Conservation (phyloP, 805 yeast species). For the Wickerhamiella galacta region DNA sequence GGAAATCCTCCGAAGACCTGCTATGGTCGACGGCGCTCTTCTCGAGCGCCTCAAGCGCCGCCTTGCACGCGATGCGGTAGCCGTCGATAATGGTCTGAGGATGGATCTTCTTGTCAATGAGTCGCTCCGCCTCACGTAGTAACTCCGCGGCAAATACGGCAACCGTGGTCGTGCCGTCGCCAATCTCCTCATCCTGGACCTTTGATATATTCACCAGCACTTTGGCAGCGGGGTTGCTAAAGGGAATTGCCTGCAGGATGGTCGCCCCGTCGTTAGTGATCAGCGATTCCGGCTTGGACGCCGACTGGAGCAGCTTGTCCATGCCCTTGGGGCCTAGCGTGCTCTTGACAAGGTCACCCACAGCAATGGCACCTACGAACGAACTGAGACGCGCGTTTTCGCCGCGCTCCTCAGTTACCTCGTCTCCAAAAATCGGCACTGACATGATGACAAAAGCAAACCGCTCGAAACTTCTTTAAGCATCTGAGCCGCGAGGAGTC, state of each 20-base stretch:
- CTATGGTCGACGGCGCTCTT: constrained; percentile 62
- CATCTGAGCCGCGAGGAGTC: neutral
- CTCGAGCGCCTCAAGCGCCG: constrained; percentile 72
- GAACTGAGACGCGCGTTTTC: constrained; percentile 96
- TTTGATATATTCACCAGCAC: constrained; percentile 86
- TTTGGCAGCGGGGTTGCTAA: constrained; percentile 96
- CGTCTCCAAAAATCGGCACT: constrained; percentile 91
- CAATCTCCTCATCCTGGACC: constrained; percentile 96
- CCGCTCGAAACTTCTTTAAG: neutral
- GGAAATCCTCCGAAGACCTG: constrained; percentile 38
- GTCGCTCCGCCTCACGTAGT: constrained; percentile 83
- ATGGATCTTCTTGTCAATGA: constrained; percentile 84
- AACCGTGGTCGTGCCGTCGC: constrained; percentile 96
- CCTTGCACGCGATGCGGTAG: constrained; percentile 68
- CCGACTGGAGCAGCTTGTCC: constrained; percentile 87
- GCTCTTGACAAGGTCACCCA: constrained; percentile 87
- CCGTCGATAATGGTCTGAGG: constrained; percentile 98
- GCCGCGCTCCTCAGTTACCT: constrained; percentile 93
- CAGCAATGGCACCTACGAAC: constrained; percentile 97
- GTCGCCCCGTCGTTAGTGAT: constrained; percentile 99
- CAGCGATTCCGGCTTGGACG: constrained; percentile 48
- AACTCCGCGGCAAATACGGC: constrained; percentile 89
- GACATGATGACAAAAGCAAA: constrained; percentile 27
- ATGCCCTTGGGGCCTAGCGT: constrained; percentile 97
- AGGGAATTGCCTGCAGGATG: constrained; percentile 78